Percentiles rank a stretch among this genome's conserved stretches.
phyloP scores from a whole-genome alignment of 2,329 filamentous ascomycete species.

The Pyricularia pennisetigena region DNA sequence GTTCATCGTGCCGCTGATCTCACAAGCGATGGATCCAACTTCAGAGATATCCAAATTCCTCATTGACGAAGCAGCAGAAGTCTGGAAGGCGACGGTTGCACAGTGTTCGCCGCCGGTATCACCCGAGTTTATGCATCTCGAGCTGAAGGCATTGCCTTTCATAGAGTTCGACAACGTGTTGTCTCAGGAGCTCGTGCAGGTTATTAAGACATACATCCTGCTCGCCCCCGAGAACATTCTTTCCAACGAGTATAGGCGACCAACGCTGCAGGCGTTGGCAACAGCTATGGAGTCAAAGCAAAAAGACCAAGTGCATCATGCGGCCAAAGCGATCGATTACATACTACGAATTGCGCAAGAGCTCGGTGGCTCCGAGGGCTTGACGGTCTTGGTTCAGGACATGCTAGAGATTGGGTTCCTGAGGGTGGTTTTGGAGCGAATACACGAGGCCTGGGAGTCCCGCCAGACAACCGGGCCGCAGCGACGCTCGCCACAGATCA shows the following conservation, averaged over 20 bases:
- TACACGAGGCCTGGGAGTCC: slow-evolving; percentile 61
- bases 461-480: slow-evolving; percentile 78
- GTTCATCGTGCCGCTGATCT: slow-evolving; percentile 73
- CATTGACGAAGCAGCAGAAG: slow-evolving; percentile 81
- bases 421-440: slow-evolving; percentile 50
- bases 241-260: slow-evolving; percentile 42
- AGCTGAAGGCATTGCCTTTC: slow-evolving; percentile 53
- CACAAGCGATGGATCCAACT: slow-evolving; percentile 65
- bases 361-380: slow-evolving; percentile 50
- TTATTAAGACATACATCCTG: slow-evolving; percentile 61
- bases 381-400: slow-evolving; percentile 54
- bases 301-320: slow-evolving; percentile 46
- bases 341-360: slow-evolving; percentile 53
- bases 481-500: slow-evolving; percentile 56
- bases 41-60: slow-evolving; percentile 73
- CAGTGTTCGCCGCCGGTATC: slow-evolving; percentile 55
- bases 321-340: slow-evolving; percentile 53
- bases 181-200: slow-evolving; percentile 49
- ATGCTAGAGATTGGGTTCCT: slow-evolving; percentile 56
- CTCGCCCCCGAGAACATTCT: slow-evolving; percentile 60
- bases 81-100: slow-evolving; percentile 70
- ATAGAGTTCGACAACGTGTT: slow-evolving; percentile 58
- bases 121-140: slow-evolving; percentile 51
- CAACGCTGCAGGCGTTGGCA: slow-evolving; percentile 37
- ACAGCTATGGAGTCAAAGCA: slow-evolving; percentile 40